These are phyloP conservation scores for Iodosphaeria phyllophila DNA, from an alignment of 2,329 filamentous ascomycete genomes.

Conservation along the genomic window DNA sequence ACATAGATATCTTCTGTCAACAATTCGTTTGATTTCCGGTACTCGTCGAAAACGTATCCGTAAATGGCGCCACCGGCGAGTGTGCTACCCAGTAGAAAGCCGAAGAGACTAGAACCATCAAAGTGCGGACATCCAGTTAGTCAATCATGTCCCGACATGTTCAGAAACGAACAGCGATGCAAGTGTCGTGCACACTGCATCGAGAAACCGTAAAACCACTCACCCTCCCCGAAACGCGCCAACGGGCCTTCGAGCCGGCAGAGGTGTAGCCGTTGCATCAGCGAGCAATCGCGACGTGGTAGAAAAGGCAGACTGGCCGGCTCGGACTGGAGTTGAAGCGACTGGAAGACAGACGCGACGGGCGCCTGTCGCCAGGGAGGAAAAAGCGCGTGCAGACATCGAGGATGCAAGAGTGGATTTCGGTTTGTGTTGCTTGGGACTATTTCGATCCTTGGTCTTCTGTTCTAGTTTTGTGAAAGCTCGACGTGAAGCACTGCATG, in stretches of 20 bases:
- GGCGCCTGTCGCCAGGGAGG: slow-evolving; percentile 9
- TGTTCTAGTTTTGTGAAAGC: too few relatives aligned
- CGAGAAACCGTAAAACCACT: too few relatives aligned
- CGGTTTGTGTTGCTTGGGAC: slow-evolving; percentile 1
- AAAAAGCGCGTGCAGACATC: slow-evolving; percentile 29
- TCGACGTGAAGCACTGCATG: too few relatives aligned
- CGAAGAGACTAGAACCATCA: slow-evolving; percentile 47
- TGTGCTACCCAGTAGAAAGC: slow-evolving; percentile 74
- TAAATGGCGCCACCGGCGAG: slow-evolving; percentile 69
- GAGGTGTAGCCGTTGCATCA: slow-evolving; percentile 23
- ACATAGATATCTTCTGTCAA: slow-evolving; percentile 93
- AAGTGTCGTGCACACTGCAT: background rate
- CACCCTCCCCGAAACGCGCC: slow-evolving; percentile 44
- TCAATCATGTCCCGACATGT: background rate
- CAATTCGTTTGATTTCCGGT: slow-evolving; percentile 82
- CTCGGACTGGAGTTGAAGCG: too few relatives aligned
- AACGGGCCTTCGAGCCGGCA: slow-evolving; percentile 38
- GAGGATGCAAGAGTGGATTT: slow-evolving; percentile 6
- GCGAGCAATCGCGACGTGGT: slow-evolving; percentile 24
- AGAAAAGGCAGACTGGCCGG: too few relatives aligned
- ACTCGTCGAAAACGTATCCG: slow-evolving; percentile 85
- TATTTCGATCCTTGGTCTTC: too few relatives aligned
- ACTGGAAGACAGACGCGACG: too few relatives aligned
- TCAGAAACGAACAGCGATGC: background rate
- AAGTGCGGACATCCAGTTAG: background rate